These are phyloP conservation scores for Epichloe uncinata DNA, from an alignment of 2,329 filamentous ascomycete species.

Conservation along the genomic window DNA sequence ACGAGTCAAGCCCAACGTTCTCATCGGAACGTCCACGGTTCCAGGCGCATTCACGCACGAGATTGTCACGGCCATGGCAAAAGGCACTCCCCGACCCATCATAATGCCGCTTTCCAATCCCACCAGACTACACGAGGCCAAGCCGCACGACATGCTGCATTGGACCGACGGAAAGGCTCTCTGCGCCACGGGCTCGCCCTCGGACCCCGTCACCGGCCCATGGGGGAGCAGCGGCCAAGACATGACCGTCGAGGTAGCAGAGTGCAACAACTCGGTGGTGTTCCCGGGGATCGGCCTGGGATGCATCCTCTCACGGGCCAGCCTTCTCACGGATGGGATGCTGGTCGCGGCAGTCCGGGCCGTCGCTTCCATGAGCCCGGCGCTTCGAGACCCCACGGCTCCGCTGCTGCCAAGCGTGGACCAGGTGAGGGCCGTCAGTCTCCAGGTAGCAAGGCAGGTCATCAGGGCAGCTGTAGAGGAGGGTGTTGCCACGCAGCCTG, in stretches of 20 bases:
- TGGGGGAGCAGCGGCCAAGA: constrained; percentile 35
- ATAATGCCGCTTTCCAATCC: constrained; percentile 78
- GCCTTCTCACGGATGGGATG: constrained; percentile 60
- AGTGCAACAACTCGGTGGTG: constrained; percentile 80
- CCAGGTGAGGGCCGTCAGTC: constrained; percentile 60
- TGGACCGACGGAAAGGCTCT: constrained; percentile 72
- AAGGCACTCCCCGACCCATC: constrained; percentile 58
- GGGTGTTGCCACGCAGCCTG: constrained; percentile 48
- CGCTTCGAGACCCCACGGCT: constrained; percentile 45
- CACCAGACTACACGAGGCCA: constrained; percentile 70
- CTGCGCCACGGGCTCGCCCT: constrained; percentile 74
- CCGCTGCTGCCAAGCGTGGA: constrained; percentile 66
- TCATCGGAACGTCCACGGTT: constrained; percentile 74
- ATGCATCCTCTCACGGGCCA: constrained; percentile 55
- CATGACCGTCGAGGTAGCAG: constrained; percentile 42
- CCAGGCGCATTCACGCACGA: constrained; percentile 65
- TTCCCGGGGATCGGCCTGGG: constrained; percentile 82
- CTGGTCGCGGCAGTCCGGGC: constrained; percentile 67
- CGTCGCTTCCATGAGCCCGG: constrained; percentile 58
- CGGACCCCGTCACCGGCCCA: constrained; percentile 53
- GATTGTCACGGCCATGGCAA: constrained; percentile 61
- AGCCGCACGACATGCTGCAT: constrained; percentile 57
- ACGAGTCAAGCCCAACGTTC: constrained; percentile 61
- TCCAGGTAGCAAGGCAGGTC: constrained; percentile 62
- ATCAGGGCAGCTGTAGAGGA: constrained; percentile 60